Evolutionary conservation across 169 alveolate genomes (phyloP).

Genomic region (Eimeria mitis): DNA sequence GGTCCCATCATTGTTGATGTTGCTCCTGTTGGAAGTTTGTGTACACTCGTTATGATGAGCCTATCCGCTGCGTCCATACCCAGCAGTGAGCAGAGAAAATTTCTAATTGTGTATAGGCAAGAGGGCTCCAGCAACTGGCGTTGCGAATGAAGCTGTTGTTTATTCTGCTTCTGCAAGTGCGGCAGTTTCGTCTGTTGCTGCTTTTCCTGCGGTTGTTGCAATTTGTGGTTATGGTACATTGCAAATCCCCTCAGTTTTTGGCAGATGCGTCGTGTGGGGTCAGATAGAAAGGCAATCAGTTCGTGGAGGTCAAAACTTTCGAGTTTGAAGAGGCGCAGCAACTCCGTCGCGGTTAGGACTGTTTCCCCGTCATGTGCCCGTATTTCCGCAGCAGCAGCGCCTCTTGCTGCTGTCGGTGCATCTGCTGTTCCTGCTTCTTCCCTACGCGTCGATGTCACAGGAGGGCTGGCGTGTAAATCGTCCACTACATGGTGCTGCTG

Average conservation of each 20-base stretch:
- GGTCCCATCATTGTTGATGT: not conserved
- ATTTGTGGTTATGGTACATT: constrained; percentile 12
- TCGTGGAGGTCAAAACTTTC: constrained; percentile 55
- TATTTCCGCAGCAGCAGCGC: not conserved
- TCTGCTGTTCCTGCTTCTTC: not conserved
- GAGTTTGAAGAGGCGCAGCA: constrained; percentile 57
- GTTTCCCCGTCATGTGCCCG: not conserved
- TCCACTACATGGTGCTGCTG: constrained; percentile 23
- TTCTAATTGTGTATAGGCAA: constrained; percentile 16
- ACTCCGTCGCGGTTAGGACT: constrained; percentile 52
- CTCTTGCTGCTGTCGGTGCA: not conserved
- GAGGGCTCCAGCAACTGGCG: constrained; percentile 31
- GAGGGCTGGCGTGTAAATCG: not conserved
- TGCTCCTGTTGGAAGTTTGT: not conserved
- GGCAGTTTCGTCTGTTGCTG: constrained; percentile 15
- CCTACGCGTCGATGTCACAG: not conserved
- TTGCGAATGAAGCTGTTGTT: constrained; percentile 11
- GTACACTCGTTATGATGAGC: constrained; percentile 15
- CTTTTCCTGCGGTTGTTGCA: constrained; percentile 28
- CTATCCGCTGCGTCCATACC: constrained; percentile 44
- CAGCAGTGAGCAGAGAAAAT: constrained; percentile 5
- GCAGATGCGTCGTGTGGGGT: constrained; percentile 27
- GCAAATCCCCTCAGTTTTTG: constrained; percentile 45
- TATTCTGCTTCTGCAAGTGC: not conserved
- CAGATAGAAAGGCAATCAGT: constrained; percentile 48